phyloP scores from a whole-genome alignment of 2,329 filamentous ascomycete species.

The Pyrenophora graminea region DNA sequence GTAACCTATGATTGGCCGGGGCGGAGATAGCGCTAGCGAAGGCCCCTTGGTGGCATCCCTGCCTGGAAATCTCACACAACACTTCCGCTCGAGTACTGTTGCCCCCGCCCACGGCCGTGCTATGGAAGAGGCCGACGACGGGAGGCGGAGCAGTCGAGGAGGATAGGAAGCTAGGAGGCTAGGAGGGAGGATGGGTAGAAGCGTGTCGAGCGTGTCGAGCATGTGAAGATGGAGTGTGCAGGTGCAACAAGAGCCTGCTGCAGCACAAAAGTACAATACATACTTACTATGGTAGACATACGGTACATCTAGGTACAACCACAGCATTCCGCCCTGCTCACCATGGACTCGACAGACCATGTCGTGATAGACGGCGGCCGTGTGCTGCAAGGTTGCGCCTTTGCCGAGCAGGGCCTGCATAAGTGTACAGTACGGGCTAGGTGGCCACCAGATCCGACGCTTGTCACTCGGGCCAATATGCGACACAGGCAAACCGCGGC shows the following conservation, averaged over 20 bases:
- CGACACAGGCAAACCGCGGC: slow-evolving; percentile 22
- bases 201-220: no score
- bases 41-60: slow-evolving; percentile 15
- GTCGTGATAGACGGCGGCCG: slow-evolving; percentile 10
- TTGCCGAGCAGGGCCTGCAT: slow-evolving; percentile 29
- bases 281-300: no score
- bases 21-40: slow-evolving; percentile 13
- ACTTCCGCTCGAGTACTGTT: slow-evolving; percentile 13
- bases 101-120: not conserved
- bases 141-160: not conserved
- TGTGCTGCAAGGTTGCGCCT: slow-evolving; percentile 20
- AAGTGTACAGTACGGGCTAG: slow-evolving; percentile 9
- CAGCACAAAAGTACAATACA: no score
- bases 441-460: slow-evolving; percentile 28
- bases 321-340: not conserved
- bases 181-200: no score
- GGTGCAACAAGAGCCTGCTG: no score
- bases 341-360: not conserved
- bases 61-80: slow-evolving; percentile 15
- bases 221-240: no score
- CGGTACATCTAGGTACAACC: no score
- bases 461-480: slow-evolving; percentile 32
- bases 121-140: no score
- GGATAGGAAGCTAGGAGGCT: not conserved
- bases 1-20: slow-evolving; percentile 20